Percentiles rank a stretch among this genome's conserved stretches.
Evolutionary conservation across 2,329 filamentous ascomycete genomes (phyloP).

Genomic region (Rhynchosporium secalis): DNA sequence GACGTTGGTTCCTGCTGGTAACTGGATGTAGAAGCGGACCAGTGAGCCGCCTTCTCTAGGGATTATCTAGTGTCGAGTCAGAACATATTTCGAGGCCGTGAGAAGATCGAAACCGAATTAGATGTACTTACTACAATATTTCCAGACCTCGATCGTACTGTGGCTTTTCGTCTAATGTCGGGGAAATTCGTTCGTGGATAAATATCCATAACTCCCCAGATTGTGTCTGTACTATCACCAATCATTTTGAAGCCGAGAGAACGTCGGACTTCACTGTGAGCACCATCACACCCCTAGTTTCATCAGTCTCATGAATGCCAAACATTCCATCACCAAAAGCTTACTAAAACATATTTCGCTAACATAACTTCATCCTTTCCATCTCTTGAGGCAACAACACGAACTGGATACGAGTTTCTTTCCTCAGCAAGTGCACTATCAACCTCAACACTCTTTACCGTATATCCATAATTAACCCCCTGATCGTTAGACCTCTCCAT

Average conservation of each 20-base stretch:
- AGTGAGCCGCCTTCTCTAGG: conserved; percentile 62
- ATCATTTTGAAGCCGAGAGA: conserved; percentile 51
- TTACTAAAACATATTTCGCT: conserved; percentile 34
- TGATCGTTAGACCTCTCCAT: conserved; percentile 55
- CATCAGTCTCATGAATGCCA: conserved; percentile 47
- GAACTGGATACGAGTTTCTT: conserved; percentile 57
- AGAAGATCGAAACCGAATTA: background rate
- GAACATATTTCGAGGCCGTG: background rate
- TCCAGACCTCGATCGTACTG: conserved; percentile 55
- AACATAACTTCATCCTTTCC: conserved; percentile 51
- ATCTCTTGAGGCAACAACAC: conserved; percentile 55
- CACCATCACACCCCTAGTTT: conserved; percentile 54
- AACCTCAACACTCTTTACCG: conserved; percentile 56
- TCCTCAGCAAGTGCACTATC: conserved; percentile 51
- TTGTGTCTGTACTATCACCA: conserved; percentile 56
- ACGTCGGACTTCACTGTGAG: conserved; percentile 49
- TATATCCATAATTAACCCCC: conserved; percentile 58
- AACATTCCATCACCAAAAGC: conserved; percentile 41
- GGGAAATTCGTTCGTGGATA: conserved; percentile 59
- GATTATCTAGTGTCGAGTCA: conserved; percentile 47
- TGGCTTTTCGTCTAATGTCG: conserved; percentile 58
- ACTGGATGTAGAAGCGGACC: conserved; percentile 57
- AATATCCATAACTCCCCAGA: conserved; percentile 61
- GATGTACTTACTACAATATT: conserved; percentile 46
- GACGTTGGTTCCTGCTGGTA: conserved; percentile 52